These are phyloP conservation scores for Simplicillium aogashimaense DNA, from an alignment of 2,329 filamentous ascomycete species.

Conservation along the genomic window DNA sequence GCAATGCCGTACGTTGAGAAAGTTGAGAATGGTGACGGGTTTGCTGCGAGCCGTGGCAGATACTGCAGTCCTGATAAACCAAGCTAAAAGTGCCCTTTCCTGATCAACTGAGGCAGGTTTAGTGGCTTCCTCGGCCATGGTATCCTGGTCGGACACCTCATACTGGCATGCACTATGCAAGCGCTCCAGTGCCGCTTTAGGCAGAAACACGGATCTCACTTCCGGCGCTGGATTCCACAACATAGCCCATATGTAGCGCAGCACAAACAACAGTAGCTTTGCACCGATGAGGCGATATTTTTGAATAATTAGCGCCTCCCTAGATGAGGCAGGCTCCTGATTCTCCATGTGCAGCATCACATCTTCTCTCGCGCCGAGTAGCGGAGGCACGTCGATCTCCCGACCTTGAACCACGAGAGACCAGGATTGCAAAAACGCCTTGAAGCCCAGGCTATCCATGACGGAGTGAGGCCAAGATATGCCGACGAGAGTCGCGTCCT, in stretches of 20 bases:
- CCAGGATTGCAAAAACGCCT: not conserved
- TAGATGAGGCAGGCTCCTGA: not conserved
- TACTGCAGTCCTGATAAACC: not conserved
- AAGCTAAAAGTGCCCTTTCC: not conserved
- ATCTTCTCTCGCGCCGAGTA: not conserved
- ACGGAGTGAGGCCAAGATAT: slow-evolving; percentile 2
- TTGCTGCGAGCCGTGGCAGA: not conserved
- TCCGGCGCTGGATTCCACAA: not conserved
- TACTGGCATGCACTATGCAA: not conserved
- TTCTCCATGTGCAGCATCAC: not conserved
- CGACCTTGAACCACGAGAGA: not conserved
- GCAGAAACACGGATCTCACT: slow-evolving; percentile 1
- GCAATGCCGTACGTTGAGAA: not conserved
- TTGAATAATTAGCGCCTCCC: not conserved
- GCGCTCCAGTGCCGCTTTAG: not conserved
- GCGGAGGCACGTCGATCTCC: not conserved
- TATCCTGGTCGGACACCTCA: not conserved
- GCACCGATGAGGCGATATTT: not conserved
- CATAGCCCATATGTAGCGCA: not conserved
- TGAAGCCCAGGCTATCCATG: slow-evolving; percentile 1
- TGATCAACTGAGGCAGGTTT: not conserved
- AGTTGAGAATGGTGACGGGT: slow-evolving; percentile 1
- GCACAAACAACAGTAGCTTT: not conserved
- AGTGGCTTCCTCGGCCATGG: too few species aligned
- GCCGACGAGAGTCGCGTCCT: slow-evolving; percentile 2